phyloP scores from a whole-genome alignment of 352 stramenopile genomes.

The Phytophthora niederhauseri region DNA sequence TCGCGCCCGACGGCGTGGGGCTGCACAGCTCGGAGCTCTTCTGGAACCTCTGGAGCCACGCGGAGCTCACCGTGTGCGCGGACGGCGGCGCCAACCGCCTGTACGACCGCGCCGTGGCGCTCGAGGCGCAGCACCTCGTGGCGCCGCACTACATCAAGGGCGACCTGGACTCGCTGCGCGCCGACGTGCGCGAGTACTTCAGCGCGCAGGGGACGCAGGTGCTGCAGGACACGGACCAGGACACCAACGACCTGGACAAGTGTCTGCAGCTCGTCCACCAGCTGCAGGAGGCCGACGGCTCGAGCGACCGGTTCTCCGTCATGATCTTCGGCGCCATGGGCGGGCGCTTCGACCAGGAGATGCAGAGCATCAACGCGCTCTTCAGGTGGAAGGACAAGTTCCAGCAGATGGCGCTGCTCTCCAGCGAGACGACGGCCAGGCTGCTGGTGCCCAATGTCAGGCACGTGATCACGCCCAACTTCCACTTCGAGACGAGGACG shows the following conservation, averaged over 20 bases:
- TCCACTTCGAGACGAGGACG: slow-evolving; percentile 91
- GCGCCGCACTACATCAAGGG: slow-evolving; percentile 94
- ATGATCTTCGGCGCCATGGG: slow-evolving; percentile 96
- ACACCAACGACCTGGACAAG: slow-evolving; percentile 97
- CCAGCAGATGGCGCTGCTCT: slow-evolving; percentile 86
- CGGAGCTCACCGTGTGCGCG: slow-evolving; percentile 87
- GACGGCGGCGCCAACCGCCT: slow-evolving; percentile 97
- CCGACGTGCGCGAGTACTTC: slow-evolving; percentile 91
- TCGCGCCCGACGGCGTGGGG: slow-evolving; percentile 27
- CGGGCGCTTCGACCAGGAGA: slow-evolving; percentile 98
- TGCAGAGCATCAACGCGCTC: slow-evolving; percentile 94
- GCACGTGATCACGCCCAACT: slow-evolving; percentile 85
- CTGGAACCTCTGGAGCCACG: slow-evolving; percentile 71
- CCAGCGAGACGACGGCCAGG: slow-evolving; percentile 89
- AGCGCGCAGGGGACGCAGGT: slow-evolving; percentile 60
- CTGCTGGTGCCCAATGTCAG: slow-evolving; percentile 67
- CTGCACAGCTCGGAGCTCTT: slow-evolving; percentile 53
- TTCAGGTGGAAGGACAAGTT: slow-evolving; percentile 90
- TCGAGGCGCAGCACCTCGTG: slow-evolving; percentile 47
- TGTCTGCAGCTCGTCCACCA: slow-evolving; percentile 70
- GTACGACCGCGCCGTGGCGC: slow-evolving; percentile 68
- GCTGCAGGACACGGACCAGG: slow-evolving; percentile 84
- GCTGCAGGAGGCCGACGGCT: slow-evolving; percentile 30
- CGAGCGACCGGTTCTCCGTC: slow-evolving; percentile 60
- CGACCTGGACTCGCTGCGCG: slow-evolving; percentile 94